A percentile compares a stretch with the other conserved stretches of the same genome.
Evolutionary conservation across 257 asterid species (phyloP).

Genomic region (Solanum clarkiae): DNA sequence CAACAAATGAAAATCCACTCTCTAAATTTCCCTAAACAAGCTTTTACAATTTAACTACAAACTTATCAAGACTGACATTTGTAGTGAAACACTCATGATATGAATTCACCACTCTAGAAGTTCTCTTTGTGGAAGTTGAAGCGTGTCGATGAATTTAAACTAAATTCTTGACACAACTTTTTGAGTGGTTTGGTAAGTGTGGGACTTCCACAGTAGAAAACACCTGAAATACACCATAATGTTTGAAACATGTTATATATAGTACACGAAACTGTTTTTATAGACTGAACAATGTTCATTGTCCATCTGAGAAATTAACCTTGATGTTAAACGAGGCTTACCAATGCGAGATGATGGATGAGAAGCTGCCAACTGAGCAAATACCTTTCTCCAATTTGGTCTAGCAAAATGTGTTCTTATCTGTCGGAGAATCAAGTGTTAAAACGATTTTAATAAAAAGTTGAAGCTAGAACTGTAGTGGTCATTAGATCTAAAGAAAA

Average conservation of each 20-base stretch:
- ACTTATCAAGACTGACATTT: neutral
- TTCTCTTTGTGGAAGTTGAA: slow-evolving; percentile 93
- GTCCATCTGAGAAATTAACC: neutral
- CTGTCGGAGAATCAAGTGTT: slow-evolving; percentile 17
- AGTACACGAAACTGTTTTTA: neutral
- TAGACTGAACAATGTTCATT: neutral
- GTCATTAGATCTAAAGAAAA: neutral
- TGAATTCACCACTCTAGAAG: slow-evolving; percentile 25
- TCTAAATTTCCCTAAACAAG: neutral
- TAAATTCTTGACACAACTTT: slow-evolving; percentile 56
- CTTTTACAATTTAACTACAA: neutral
- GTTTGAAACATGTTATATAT: neutral
- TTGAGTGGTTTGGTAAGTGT: slow-evolving; percentile 40
- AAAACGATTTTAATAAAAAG: neutral
- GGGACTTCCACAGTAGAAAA: slow-evolving; percentile 84
- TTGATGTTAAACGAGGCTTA: slow-evolving; percentile 9
- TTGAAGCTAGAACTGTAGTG: neutral
- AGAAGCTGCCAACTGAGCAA: slow-evolving; percentile 29
- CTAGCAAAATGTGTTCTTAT: slow-evolving; percentile 86
- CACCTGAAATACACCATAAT: slow-evolving; percentile 36
- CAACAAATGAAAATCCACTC: neutral
- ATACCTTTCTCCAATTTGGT: slow-evolving; percentile 83
- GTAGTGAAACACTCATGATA: neutral
- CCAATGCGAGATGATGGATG: slow-evolving; percentile 68
- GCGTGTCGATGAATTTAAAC: slow-evolving; percentile 53